Evolutionary conservation across 2,329 filamentous ascomycete genomes (phyloP), one percentile per base, ranked within the genome.

Genomic region (Rhynchosporium agropyri): DNA sequence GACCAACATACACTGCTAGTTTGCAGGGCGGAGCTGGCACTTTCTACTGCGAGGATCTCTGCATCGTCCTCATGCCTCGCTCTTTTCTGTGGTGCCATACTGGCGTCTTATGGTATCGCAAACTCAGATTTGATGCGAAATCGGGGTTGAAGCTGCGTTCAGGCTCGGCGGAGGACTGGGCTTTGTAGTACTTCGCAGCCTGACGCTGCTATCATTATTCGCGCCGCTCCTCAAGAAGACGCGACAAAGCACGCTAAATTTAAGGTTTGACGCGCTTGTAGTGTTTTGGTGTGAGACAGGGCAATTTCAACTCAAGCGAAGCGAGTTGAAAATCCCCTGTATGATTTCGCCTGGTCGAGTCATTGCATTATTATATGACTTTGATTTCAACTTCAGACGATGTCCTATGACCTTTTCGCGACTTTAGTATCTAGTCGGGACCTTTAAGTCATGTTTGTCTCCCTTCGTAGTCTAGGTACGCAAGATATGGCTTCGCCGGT

Each of bases 71-170:
- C 74, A 42, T 64, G 66, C 62, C 76, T 75, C 40, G 65, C 55
- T n/a, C 79, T 76, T 68, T 81, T 81, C 55, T 73, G 66, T 28
- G 77, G 76, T 54, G 77, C 73, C 79, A 81, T 81, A 12, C 49
- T 67, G 48, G 58, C 28, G 13, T 13, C 20, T 26, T 29, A 26
- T 13, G 48, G n/a, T 40, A 4, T 29, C 13, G 33, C 9, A 40
- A 51, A 4, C 31, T 7, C 29, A 48, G 20, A 9, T 33, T 36
- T 26, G 42, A 46, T 13, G 26, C 31, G 49, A 1, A 20, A 43
- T 38, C 26, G 10, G 29, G 38, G n/a, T 6, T 33, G 15, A 53
- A 33, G 31, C 50, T n/a, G 50, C 38, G 33, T 53, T 53, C 31
- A 26, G 33, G 50, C 31, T 53, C 50, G 26, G 33, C 31, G 50